phyloP scores from a whole-genome alignment of 345 rosid genomes.

The Hibiscus trionum region DNA sequence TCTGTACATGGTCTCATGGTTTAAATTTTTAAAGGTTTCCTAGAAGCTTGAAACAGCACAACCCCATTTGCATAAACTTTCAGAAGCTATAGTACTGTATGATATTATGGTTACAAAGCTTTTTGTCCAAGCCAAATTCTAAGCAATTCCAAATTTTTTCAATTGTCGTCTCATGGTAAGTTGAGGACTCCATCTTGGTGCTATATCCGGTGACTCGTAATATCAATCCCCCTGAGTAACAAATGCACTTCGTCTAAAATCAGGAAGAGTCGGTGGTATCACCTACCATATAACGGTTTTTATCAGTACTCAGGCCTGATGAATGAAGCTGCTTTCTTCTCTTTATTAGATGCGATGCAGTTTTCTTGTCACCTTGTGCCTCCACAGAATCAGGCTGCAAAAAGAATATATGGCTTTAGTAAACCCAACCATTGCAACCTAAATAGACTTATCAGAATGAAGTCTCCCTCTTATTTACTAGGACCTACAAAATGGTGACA shows the following conservation, averaged over 20 bases:
- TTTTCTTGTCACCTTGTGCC: conserved; percentile 50
- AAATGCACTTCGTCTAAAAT: neutral
- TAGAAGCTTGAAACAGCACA: neutral
- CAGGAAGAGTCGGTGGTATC: conserved; percentile 33
- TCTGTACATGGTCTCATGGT: neutral
- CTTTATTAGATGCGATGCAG: conserved; percentile 56
- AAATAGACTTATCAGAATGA: neutral
- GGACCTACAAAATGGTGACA: neutral
- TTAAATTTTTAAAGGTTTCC: neutral
- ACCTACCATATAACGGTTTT: conserved; percentile 45
- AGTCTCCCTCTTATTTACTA: neutral
- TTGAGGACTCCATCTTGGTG: neutral
- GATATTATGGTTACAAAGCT: neutral
- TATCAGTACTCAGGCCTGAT: conserved; percentile 36
- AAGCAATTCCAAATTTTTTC: neutral
- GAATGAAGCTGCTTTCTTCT: conserved; percentile 63
- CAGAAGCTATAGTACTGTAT: neutral
- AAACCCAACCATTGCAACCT: neutral
- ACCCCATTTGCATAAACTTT: neutral
- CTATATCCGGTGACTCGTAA: neutral
- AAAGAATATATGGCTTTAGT: neutral
- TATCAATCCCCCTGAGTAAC: neutral
- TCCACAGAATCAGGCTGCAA: conserved; percentile 50
- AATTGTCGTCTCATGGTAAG: neutral
- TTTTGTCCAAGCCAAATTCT: neutral